phyloP scores from a whole-genome alignment of 805 yeast species.

The Wickerhamomyces silvicola region DNA sequence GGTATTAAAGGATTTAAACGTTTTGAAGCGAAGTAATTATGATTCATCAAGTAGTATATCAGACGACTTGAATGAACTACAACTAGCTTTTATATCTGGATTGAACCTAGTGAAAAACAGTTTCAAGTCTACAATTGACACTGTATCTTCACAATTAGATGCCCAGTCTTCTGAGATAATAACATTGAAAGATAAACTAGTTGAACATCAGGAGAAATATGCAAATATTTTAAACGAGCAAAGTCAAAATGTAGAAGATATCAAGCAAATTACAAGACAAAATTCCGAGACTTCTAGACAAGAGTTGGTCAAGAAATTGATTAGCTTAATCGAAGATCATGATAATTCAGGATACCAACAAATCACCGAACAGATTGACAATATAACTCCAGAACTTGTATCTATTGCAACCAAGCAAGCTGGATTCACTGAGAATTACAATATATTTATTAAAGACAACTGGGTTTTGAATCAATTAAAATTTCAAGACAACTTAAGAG shows the following conservation, averaged over 20 bases:
- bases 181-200: slow-evolving; percentile 8
- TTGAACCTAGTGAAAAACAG: background rate
- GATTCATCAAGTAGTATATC: slow-evolving; percentile 6
- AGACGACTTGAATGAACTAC: slow-evolving; percentile 6
- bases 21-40: slow-evolving; percentile 6
- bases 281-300: slow-evolving; percentile 4
- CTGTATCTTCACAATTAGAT: slow-evolving; percentile 12
- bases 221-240: slow-evolving; percentile 6
- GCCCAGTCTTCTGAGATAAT: slow-evolving; percentile 15
- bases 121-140: slow-evolving; percentile 3
- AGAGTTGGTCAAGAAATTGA: slow-evolving; percentile 8
- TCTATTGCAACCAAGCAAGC: slow-evolving; percentile 8
- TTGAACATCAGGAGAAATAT: slow-evolving; percentile 11
- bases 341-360: slow-evolving; percentile 5
- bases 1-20: slow-evolving; percentile 12
- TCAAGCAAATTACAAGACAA: slow-evolving; percentile 8
- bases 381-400: slow-evolving; percentile 7
- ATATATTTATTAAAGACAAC: slow-evolving; percentile 7
- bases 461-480: slow-evolving; percentile 13
- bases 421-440: slow-evolving; percentile 9
- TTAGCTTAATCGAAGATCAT: slow-evolving; percentile 6
- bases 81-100: background rate
- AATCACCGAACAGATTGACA: slow-evolving; percentile 2
- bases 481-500: slow-evolving; percentile 6
- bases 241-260: slow-evolving; percentile 1